These are phyloP conservation scores for Ephemerocybe angulata DNA, from an alignment of 768 basidiomycete species.

Conservation along the genomic window DNA sequence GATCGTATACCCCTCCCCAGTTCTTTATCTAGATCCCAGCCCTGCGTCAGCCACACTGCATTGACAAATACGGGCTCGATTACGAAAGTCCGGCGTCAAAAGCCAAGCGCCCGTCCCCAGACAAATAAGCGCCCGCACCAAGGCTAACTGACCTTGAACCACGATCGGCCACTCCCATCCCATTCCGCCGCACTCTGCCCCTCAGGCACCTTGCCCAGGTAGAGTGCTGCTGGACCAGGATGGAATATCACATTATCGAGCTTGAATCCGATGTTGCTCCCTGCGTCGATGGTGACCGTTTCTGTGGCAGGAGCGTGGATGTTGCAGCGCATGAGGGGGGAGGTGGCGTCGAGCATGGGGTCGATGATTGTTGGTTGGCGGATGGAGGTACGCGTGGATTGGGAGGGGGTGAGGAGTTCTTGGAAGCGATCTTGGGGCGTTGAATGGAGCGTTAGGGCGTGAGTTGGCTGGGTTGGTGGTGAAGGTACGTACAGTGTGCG, in stretches of 20 bases:
- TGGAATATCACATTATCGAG: slow-evolving; percentile 22
- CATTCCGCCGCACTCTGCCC: slow-evolving; percentile 33
- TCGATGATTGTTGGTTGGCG: slow-evolving; percentile 21
- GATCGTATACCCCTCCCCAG: slow-evolving; percentile 27
- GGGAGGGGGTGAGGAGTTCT: neutral
- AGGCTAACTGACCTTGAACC: slow-evolving; percentile 34
- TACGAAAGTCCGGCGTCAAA: too few relatives aligned
- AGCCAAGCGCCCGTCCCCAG: too few relatives aligned
- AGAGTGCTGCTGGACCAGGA: slow-evolving; percentile 23
- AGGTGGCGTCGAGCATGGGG: slow-evolving; percentile 16
- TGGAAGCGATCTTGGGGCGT: neutral
- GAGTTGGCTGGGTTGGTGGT: neutral
- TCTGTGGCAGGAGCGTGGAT: slow-evolving; percentile 21
- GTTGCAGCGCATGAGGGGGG: slow-evolving; percentile 26
- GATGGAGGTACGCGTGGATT: slow-evolving; percentile 17
- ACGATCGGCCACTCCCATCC: slow-evolving; percentile 33
- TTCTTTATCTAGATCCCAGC: slow-evolving; percentile 21
- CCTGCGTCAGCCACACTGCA: neutral
- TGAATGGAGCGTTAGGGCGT: neutral
- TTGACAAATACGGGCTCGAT: slow-evolving; percentile 4
- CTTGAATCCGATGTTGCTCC: slow-evolving; percentile 26
- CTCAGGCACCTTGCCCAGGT: slow-evolving; percentile 33
- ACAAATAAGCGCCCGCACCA: neutral
- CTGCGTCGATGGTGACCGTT: slow-evolving; percentile 26
- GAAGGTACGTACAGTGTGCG: neutral